Percentiles rank a stretch among this genome's conserved stretches.
Conservation (phyloP, 1,139 yeast species). For the Candida glucosophila region DNA sequence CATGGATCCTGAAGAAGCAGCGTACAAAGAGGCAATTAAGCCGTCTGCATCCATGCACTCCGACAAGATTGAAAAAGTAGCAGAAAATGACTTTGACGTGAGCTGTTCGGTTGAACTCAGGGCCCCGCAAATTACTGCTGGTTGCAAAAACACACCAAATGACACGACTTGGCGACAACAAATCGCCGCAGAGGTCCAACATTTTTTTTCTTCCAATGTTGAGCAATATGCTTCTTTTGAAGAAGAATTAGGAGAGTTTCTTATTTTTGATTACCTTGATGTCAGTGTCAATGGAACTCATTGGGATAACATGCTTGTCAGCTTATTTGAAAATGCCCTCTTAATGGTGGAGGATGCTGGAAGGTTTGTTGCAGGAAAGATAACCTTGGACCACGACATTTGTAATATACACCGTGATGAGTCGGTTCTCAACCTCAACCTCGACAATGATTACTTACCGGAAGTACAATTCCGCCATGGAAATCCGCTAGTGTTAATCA, state of each 20-base stretch:
- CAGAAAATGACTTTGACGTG: conserved; percentile 9
- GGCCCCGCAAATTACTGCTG: conserved; percentile 15
- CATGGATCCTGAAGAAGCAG: no score
- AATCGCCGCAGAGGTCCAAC: not conserved
- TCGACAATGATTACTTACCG: conserved; percentile 34
- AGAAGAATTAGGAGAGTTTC: conserved; percentile 17
- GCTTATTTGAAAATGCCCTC: conserved; percentile 31
- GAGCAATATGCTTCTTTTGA: conserved; percentile 7
- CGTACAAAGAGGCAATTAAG: no score
- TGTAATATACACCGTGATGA: conserved; percentile 14
- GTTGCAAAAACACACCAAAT: conserved; percentile 9
- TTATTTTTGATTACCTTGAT: conserved; percentile 37
- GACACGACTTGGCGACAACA: conserved; percentile 4
- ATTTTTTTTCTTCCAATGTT: no score
- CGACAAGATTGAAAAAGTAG: conserved; percentile 7
- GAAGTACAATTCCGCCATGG: conserved; percentile 33
- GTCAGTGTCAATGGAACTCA: conserved; percentile 27
- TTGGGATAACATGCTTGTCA: conserved; percentile 29
- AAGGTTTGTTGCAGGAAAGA: conserved; percentile 24
- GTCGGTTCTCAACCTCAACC: conserved; percentile 24
- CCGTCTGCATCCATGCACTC: conserved; percentile 3
- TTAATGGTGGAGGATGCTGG: conserved; percentile 24
- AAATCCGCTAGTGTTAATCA: conserved; percentile 26
- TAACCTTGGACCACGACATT: conserved; percentile 22
- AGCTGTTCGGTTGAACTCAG: conserved; percentile 17